Conservation (phyloP, 306 rosid genomes). For the Albizia julibrissin region DNA sequence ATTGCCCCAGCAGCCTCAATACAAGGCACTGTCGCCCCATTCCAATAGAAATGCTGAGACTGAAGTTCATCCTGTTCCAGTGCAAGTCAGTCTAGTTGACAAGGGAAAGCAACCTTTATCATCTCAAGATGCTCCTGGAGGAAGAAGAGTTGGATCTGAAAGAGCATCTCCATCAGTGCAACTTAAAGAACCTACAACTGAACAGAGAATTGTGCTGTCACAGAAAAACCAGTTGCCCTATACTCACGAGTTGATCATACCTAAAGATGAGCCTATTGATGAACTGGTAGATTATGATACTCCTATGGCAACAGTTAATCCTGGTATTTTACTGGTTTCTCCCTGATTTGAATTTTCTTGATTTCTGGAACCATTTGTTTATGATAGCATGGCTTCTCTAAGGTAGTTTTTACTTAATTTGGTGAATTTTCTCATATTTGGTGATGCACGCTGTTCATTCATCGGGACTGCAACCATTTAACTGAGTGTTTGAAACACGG, state of each 20-base stretch:
- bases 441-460: constrained; percentile 11
- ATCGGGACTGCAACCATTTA: background rate
- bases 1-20: constrained; percentile 42
- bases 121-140: constrained; percentile 38
- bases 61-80: constrained; percentile 39
- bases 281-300: constrained; percentile 28
- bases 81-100: constrained; percentile 38
- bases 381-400: constrained; percentile 7
- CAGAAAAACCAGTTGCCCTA: constrained; percentile 40
- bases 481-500: background rate
- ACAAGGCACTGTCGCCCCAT: constrained; percentile 29
- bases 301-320: constrained; percentile 65
- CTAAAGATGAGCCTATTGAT: constrained; percentile 83
- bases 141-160: constrained; percentile 39
- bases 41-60: constrained; percentile 38
- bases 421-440: constrained; percentile 14
- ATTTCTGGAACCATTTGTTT: background rate
- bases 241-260: constrained; percentile 49
- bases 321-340: constrained; percentile 50
- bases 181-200: constrained; percentile 46
- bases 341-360: constrained; percentile 18
- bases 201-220: constrained; percentile 29
- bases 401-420: constrained; percentile 9
- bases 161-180: constrained; percentile 32
- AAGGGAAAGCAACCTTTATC: constrained; percentile 76